Percentiles rank a stretch among this genome's conserved stretches.
Conservation (phyloP, 805 yeast genomes). For the Metschnikowia gelsemii region DNA sequence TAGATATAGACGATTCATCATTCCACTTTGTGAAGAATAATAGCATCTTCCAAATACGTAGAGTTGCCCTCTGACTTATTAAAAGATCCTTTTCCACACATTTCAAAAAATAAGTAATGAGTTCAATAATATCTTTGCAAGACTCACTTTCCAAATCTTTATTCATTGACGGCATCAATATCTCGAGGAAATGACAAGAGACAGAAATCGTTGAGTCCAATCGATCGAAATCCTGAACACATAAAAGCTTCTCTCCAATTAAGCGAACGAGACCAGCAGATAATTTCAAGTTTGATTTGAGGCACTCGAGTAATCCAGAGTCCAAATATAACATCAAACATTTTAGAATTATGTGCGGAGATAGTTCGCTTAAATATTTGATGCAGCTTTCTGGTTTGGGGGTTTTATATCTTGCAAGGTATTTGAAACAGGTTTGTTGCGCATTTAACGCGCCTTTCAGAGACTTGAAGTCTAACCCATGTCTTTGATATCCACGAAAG, state of each 20-base stretch:
- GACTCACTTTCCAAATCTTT: background rate
- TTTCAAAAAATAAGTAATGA: constrained; percentile 44
- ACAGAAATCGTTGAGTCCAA: constrained; percentile 34
- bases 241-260: constrained; percentile 34
- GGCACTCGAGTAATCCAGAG: background rate
- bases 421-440: constrained; percentile 9
- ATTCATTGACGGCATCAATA: background rate
- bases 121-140: constrained; percentile 46
- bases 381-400: constrained; percentile 2
- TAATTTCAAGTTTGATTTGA: background rate
- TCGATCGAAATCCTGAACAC: constrained; percentile 34
- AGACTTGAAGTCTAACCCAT: background rate
- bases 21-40: constrained; percentile 25
- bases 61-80: constrained; percentile 34
- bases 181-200: constrained; percentile 4
- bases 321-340: constrained; percentile 6
- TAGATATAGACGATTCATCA: constrained; percentile 26
- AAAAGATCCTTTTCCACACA: constrained; percentile 43
- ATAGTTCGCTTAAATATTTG: constrained; percentile 1
- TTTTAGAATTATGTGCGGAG: background rate
- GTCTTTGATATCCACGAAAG: background rate
- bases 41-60: constrained; percentile 33
- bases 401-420: constrained; percentile 10
- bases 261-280: constrained; percentile 22
- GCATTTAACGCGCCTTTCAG: background rate